Evolutionary conservation across 345 rosid genomes (phyloP), one percentile per base, ranked within the genome.

Genomic region (Cochlearia excelsa): DNA sequence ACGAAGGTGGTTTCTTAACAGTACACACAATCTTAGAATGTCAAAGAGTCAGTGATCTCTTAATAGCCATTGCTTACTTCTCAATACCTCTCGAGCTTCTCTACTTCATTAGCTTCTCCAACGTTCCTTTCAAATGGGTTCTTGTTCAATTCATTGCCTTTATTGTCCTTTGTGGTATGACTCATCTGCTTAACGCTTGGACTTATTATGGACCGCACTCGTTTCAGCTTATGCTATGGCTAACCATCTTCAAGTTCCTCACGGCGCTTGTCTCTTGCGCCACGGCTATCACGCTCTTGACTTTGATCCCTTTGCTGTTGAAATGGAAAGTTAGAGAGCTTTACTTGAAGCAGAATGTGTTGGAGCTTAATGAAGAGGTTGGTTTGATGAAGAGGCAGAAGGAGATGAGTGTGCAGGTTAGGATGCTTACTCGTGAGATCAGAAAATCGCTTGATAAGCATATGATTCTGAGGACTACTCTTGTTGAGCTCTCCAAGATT

Each of bases 51-150:
- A 92, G 98, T 73, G 98, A 92, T 83, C 75, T 85, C 71, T 64
- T 92, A 48, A 92, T 92, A 61, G 95, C 89, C 6, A 77, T 86
- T 53, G 98, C 98, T 0, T 88, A 92, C 72, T 88, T 92, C 73
- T 92, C 98, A 0, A 92, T 92, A 56, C 98, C 98, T 3, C 79
- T 92, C 1, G 98, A 92, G 73, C 82, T 92, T 5, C 89, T 92
- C 45, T 92, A 84, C 84, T 92, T 92, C 62, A 69, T 92, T 63
- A 92, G 97, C 75, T 86, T 84, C 78, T 81, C 98, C 28, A 80
- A 84, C 51, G 73, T 92, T 61, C 98, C 98, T 7, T 92, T 92
- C 77, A 92, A 92, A 85, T 92, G 98, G 98, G 98, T 92, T 39
- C 86, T 92, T 7, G 69, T 82, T 58, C 81, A 83, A 53, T 92